Percentiles rank a stretch among this genome's conserved stretches.
These are phyloP conservation scores for Funneliformis caledonium DNA, from an alignment of 371 early-diverging fungal species.

Conservation along the genomic window DNA sequence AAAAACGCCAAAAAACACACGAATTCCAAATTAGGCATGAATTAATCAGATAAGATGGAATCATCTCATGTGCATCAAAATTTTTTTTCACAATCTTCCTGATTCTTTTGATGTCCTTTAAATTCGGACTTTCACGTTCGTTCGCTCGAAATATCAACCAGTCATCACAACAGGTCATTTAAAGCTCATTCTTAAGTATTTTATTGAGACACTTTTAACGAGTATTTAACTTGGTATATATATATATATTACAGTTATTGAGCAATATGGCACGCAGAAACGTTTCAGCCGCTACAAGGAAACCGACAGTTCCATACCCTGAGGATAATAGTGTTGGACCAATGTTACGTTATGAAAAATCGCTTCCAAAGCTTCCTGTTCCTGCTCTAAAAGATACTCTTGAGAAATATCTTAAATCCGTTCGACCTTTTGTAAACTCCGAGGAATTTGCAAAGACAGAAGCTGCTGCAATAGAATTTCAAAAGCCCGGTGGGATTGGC, in stretches of 20 bases:
- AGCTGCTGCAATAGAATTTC: conserved; percentile 77
- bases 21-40: too few species aligned
- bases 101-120: not conserved
- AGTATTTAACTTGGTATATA: not conserved
- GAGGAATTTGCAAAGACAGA: conserved; percentile 76
- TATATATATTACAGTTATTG: not conserved
- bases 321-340: conserved; percentile 53
- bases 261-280: conserved; percentile 27
- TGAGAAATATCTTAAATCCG: conserved; percentile 76
- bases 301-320: conserved; percentile 19
- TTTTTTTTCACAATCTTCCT: too few species aligned
- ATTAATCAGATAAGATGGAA: too few species aligned
- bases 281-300: not conserved
- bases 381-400: conserved; percentile 84
- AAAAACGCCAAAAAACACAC: too few species aligned
- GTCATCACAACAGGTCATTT: not conserved
- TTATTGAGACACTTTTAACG: not conserved
- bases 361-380: conserved; percentile 86
- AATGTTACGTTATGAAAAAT: conserved; percentile 69
- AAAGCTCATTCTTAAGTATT: not conserved
- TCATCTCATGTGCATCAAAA: too few species aligned
- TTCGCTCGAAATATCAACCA: not conserved
- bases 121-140: not conserved
- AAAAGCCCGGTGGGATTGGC: conserved; percentile 79
- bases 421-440: conserved; percentile 75